Evolutionary conservation across 2,329 filamentous ascomycete species (phyloP), one percentile per base, ranked within the genome.

Genomic region (Cyclaneusma minus): DNA sequence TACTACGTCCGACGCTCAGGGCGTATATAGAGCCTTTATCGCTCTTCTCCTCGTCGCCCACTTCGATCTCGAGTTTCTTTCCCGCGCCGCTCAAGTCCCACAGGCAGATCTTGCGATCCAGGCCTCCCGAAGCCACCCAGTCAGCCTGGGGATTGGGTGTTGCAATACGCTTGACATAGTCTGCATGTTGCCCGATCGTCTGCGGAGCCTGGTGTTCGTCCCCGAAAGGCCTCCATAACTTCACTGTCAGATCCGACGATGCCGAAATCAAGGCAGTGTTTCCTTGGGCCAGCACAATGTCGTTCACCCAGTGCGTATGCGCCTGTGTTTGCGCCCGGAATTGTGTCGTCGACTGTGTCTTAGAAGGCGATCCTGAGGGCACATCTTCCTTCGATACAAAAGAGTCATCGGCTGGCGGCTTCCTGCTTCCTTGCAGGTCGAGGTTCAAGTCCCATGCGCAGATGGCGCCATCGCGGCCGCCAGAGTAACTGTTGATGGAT

Each of bases 11-110:
- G 1, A 76, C 81, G 18, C 76, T 79, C 32, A 98, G 61, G 7
- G 89, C 82, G 51, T 98, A 98, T 3, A 98, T 77, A 13, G 89
- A 95, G 10, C 89, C 89, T 56, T 98, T 98, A 41, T 89, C 81
- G 4, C 67, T 65, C 22, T 73, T 69, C 44, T 92, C 85, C 38
- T 92, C 82, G 27, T 84, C 82, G 32, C 65, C 71, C 22, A 83
- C 75, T 43, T 91, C 74, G 29, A 98, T 91, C 45, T 85, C 78
- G 17, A 95, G 62, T 29, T 75, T 77, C 55, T 94, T 78, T 9
- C 89, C 87, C 5, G 64, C 75, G 27, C 87, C 85, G 45, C 78
- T 81, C 29, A 98, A 58, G 54, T 98, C 89, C 89, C 89, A 98
- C 5, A 95, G 60, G 44, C 71, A 81, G 36, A 98, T 83, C 47